Conservation (phyloP, 108 stramenopile genomes). For the Cyclotella cryptica region DNA sequence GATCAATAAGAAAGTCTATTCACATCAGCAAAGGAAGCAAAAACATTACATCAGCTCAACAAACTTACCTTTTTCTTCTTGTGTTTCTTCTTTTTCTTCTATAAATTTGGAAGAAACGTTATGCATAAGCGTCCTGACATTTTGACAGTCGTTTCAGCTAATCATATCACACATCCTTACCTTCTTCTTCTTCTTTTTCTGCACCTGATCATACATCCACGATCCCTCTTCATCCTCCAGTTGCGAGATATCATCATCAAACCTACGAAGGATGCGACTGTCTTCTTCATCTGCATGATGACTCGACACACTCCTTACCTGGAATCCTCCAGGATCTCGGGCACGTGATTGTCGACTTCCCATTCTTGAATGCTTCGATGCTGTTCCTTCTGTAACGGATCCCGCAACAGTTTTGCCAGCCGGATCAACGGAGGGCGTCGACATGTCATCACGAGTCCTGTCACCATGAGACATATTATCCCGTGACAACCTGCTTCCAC, state of each 20-base stretch:
- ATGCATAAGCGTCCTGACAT: too few relatives aligned
- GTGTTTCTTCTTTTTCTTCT: slow-evolving; percentile 21
- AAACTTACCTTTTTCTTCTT: slow-evolving; percentile 14
- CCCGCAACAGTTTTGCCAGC: slow-evolving; percentile 20
- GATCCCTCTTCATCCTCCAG: slow-evolving; percentile 16
- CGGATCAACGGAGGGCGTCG: slow-evolving; percentile 20
- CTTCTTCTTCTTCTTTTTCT: slow-evolving; percentile 5
- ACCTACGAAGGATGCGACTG: not conserved
- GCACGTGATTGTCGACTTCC: not conserved
- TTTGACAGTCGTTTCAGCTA: too few relatives aligned
- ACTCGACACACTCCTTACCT: not conserved
- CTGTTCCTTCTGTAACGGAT: slow-evolving; percentile 25
- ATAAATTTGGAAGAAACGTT: not conserved
- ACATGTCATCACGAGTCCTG: slow-evolving; percentile 12
- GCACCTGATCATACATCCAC: not conserved
- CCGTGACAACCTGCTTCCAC: not conserved
- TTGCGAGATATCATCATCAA: slow-evolving; percentile 17
- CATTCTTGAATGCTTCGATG: not conserved
- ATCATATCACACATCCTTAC: not conserved
- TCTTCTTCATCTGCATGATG: not conserved
- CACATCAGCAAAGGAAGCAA: not conserved
- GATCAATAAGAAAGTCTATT: not conserved
- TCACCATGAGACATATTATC: not conserved
- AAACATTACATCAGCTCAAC: not conserved
- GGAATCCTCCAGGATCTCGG: slow-evolving; percentile 15